Evolutionary conservation across 176 grass and related monocot genomes (phyloP).

Genomic region (Chrysopogon serrulatus): DNA sequence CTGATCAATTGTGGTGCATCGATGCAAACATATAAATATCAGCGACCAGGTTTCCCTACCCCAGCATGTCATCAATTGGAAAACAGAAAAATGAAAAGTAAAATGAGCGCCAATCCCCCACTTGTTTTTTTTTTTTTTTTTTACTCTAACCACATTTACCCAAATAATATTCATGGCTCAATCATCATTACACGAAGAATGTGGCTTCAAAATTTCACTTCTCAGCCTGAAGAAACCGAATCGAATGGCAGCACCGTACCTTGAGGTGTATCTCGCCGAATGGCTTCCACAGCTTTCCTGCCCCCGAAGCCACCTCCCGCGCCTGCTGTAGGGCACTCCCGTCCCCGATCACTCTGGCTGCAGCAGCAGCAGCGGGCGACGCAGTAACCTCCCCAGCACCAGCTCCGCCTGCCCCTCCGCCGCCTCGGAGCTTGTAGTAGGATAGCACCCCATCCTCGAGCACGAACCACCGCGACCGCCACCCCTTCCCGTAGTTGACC

Average conservation of each 20-base stretch:
- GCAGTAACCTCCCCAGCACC: not conserved
- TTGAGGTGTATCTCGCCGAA: constrained; percentile 97
- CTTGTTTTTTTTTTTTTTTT: not conserved
- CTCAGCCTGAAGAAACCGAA: constrained; percentile 10
- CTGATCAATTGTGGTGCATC: not conserved
- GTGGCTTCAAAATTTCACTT: constrained; percentile 11
- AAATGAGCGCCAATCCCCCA: not conserved
- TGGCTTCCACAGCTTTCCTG: constrained; percentile 71
- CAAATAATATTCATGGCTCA: constrained; percentile 27
- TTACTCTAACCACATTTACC: constrained; percentile 13
- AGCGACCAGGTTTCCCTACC: not conserved
- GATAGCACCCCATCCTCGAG: constrained; percentile 84
- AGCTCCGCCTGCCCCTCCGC: constrained; percentile 36
- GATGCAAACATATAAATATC: not conserved
- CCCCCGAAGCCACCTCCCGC: constrained; percentile 26
- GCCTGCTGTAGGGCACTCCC: constrained; percentile 14
- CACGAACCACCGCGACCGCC: constrained; percentile 83
- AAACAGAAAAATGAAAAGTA: constrained; percentile 15
- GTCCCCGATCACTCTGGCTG: constrained; percentile 76
- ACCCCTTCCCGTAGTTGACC: constrained; percentile 97
- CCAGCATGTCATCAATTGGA: constrained; percentile 13
- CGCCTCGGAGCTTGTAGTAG: constrained; percentile 81
- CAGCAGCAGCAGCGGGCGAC: not conserved
- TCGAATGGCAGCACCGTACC: constrained; percentile 40
- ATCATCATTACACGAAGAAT: constrained; percentile 43